Evolutionary conservation across 2,329 filamentous ascomycete genomes (phyloP), one percentile per base, ranked within the genome.

Genomic region (Albophoma yamanashiensis): DNA sequence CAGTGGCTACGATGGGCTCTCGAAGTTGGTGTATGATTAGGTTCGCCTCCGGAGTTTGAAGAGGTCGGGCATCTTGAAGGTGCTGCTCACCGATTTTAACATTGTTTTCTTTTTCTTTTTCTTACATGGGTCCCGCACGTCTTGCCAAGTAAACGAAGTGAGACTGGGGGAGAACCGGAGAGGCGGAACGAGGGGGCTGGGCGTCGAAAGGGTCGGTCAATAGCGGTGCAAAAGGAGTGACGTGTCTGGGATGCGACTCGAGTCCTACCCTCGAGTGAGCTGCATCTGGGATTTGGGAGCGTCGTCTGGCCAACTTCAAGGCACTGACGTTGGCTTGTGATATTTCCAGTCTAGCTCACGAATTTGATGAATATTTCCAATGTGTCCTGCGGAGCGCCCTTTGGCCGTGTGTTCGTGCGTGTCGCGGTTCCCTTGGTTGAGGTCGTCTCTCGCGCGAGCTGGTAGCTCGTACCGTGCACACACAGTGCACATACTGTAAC

Each of bases 11-110:
- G 22, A 61, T 59, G 61, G 57, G 62, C 64, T 59, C 61, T 65
- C 64, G 60, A 61, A 60, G 57, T 62, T 63, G 64, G 56, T 70
- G 68, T 70, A 70, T 62, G 66, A 70, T 63, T 66, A 70, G 11
- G 59, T 65, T 61, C 65, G 64, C 62, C 63, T 59, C 61, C 56
- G 56, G 58, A 53, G 56, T 50, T 50, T 45, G 56, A 56, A 56
- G 25, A 12, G 36, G 38, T 31, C 15, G n/a, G 17, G 55, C 36
- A 42, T 56, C 55, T 42, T 42, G 55, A 56, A 25, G 55, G 55
- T 42, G 55, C 38, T 56, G 55, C 38, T 52, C 11, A n/a, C 40
- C 55, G 17, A 22, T 27, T 20, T 22, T 36, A 17, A 55, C 34
- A 39, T 56, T 50, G 8, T 34, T n/a, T 56, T 50, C 4, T 34